Evolutionary conservation across 352 stramenopile species (phyloP).

Genomic region (Globisporangium ultimum): DNA sequence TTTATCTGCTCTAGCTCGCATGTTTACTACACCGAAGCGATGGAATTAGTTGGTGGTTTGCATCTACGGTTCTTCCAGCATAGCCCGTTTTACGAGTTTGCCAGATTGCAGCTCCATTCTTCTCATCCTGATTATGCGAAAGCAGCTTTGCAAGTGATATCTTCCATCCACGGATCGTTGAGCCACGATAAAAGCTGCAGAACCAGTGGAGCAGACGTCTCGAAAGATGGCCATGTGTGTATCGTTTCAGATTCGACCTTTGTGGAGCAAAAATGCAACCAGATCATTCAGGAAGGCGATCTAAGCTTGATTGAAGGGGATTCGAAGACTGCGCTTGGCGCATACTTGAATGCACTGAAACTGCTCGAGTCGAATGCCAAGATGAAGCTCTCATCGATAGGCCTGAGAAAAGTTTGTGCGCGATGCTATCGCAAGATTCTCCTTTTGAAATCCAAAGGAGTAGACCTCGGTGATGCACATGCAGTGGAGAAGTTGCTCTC

Average conservation of each 20-base stretch:
- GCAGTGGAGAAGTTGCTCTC: constrained; percentile 32
- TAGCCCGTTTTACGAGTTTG: constrained; percentile 61
- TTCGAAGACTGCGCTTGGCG: constrained; percentile 15
- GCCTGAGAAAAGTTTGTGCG: constrained; percentile 11
- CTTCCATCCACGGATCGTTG: constrained; percentile 3
- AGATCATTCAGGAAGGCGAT: constrained; percentile 41
- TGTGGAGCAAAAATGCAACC: constrained; percentile 42
- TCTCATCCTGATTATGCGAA: constrained; percentile 41
- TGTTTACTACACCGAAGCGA: constrained; percentile 59
- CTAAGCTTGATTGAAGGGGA: constrained; percentile 23
- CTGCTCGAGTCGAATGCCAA: constrained; percentile 4
- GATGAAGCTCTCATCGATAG: constrained; percentile 1
- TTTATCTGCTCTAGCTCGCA: constrained; percentile 26
- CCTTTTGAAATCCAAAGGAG: constrained; percentile 24
- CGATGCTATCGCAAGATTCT: constrained; percentile 55
- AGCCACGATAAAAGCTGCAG: not conserved
- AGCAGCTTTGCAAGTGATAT: constrained; percentile 40
- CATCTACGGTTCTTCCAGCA: constrained; percentile 50
- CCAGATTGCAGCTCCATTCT: constrained; percentile 54
- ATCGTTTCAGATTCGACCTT: constrained; percentile 23
- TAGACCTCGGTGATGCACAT: constrained; percentile 17
- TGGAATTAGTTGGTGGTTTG: constrained; percentile 64
- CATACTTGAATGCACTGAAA: constrained; percentile 10
- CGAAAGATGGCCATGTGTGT: constrained; percentile 3
- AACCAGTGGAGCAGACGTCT: not conserved